phyloP scores from a whole-genome alignment of 192 early-diverging fungal genomes.

The Coemansia sp. region DNA sequence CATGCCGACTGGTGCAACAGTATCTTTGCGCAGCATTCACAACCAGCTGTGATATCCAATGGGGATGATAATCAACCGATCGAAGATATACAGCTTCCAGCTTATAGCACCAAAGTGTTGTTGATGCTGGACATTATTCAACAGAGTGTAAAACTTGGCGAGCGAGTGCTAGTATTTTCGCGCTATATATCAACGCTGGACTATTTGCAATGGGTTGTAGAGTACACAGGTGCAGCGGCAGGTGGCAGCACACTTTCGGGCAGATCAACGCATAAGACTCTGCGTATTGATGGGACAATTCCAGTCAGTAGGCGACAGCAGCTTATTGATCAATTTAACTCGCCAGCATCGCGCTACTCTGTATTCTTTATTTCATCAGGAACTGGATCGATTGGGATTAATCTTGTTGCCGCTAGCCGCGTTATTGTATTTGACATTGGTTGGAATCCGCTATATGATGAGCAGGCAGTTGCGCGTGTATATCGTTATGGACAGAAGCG shows the following conservation, averaged over 20 bases:
- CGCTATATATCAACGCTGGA: conserved; percentile 67
- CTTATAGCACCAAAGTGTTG: conserved; percentile 54
- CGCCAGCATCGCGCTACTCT: conserved; percentile 12
- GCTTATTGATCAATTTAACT: conserved; percentile 67
- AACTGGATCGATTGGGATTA: conserved; percentile 61
- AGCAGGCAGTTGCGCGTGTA: conserved; percentile 71
- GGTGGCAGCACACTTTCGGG: neutral
- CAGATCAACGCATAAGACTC: neutral
- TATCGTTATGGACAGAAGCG: conserved; percentile 71
- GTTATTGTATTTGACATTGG: conserved; percentile 73
- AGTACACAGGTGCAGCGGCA: conserved; percentile 12
- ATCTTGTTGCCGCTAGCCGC: conserved; percentile 68
- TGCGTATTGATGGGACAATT: conserved; percentile 61
- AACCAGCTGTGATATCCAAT: neutral
- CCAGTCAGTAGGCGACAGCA: conserved; percentile 51
- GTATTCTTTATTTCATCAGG: conserved; percentile 65
- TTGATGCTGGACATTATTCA: conserved; percentile 61
- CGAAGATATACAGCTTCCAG: conserved; percentile 13
- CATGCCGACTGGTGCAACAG: conserved; percentile 12
- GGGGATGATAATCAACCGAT: neutral
- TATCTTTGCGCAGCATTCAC: conserved; percentile 3
- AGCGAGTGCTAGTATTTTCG: conserved; percentile 75
- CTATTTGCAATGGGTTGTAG: conserved; percentile 29
- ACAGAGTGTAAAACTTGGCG: conserved; percentile 43
- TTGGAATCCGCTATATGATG: conserved; percentile 78